A percentile compares a stretch with the other conserved stretches of the same genome.
These are phyloP conservation scores for Chlorella sp. DNA, from an alignment of 139 green algal species.

Conservation along the genomic window DNA sequence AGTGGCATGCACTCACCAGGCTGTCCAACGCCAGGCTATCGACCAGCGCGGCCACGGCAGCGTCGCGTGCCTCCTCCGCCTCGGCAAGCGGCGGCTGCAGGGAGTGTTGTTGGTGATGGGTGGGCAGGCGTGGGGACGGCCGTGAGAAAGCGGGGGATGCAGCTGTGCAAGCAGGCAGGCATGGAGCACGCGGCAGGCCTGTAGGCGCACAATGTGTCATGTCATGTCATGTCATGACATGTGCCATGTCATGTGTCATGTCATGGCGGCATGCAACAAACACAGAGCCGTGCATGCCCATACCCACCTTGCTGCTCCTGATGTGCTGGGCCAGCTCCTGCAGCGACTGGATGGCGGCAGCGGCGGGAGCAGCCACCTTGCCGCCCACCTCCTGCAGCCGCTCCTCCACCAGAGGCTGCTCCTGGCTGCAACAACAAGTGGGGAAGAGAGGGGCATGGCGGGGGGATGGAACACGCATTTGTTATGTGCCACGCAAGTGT, in stretches of 20 bases:
- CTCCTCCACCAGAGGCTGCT: slow-evolving; percentile 22
- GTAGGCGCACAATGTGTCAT: too few relatives aligned
- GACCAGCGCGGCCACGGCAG: background rate
- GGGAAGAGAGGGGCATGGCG: background rate
- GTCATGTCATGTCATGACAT: too few relatives aligned
- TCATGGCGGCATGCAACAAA: too few relatives aligned
- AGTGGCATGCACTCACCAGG: background rate
- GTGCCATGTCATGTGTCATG: too few relatives aligned
- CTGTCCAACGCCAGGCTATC: background rate
- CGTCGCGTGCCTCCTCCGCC: background rate
- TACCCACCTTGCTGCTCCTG: background rate
- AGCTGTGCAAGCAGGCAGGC: too few relatives aligned
- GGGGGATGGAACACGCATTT: too few relatives aligned
- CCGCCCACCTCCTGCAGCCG: slow-evolving; percentile 15
- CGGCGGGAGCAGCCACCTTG: background rate
- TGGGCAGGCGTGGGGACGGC: too few relatives aligned
- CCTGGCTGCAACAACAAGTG: background rate
- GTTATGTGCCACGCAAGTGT: too few relatives aligned
- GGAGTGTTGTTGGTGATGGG: too few relatives aligned
- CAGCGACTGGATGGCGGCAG: background rate
- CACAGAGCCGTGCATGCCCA: too few relatives aligned
- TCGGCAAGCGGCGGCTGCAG: background rate
- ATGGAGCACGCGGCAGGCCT: too few relatives aligned
- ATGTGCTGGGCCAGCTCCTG: background rate
- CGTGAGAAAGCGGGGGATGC: too few relatives aligned